Evolutionary conservation across 169 alveolate species (phyloP), one percentile per base, ranked within the genome.

Genomic region (Condylostoma magnum): DNA sequence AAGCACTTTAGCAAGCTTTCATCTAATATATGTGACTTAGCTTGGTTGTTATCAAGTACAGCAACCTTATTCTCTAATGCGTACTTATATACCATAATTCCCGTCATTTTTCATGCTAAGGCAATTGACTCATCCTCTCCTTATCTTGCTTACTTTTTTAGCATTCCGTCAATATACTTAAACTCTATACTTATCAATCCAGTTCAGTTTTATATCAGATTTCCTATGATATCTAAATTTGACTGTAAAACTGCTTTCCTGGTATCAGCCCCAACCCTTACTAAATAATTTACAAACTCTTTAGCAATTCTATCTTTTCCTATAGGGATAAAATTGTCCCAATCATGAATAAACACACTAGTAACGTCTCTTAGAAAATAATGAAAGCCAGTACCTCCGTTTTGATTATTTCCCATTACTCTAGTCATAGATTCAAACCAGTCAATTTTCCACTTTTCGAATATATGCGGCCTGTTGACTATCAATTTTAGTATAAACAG

Each of bases 361-460:
- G 90, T 86, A 0, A 88, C 82, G 80, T 92, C 97, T 75, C 97
- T 78, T 44, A 88, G 68, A 71, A 92, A 92, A 75, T 92, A 92
- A 76, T 92, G 94, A 70, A 92, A 86, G 41, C 95, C 94, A 69
- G 85, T 82, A 4, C 94, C 93, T 20, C 97, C 94, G 69, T 82
- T 87, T 44, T 85, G 77, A 52, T 82, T 83, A 0, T 69, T 77
- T 10, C 66, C 68, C 8, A 81, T 79, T 57, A 79, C 85, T 28
- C 76, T 77, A 12, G 76, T 56, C 20, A 83, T 81, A 34, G 88
- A 85, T n/a, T 76, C 90, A 34, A 92, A 65, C 87, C 93, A 92
- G 36, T 80, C 58, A 12, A 73, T 58, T 34, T 89, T 89, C 76
- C 83, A 92, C 20, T 80, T 82, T 27, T 81, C 84, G 75, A 92